Evolutionary conservation across 495 filamentous ascomycete genomes (phyloP).

Genomic region (Opeltia flavorubescens): DNA sequence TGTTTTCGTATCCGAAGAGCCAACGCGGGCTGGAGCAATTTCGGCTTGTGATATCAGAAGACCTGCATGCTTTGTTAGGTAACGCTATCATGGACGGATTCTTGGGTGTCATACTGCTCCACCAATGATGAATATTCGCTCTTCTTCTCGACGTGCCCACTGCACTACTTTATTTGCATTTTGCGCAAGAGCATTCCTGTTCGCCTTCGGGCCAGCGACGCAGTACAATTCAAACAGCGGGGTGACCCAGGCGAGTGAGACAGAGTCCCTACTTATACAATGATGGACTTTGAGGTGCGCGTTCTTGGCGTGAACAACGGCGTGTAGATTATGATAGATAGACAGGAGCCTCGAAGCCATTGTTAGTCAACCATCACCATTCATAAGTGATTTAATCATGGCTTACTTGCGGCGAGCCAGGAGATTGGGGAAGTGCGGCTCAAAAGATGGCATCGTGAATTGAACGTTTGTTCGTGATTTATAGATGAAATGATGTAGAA

Average conservation of each 20-base stretch:
- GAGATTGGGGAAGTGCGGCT: constrained; percentile 51
- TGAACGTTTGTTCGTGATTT: constrained; percentile 89
- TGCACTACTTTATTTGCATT: constrained; percentile 74
- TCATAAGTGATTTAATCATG: background rate
- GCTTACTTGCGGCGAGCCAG: constrained; percentile 50
- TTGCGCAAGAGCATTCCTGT: constrained; percentile 65
- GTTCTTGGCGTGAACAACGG: constrained; percentile 68
- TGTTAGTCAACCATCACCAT: background rate
- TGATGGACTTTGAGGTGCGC: constrained; percentile 76
- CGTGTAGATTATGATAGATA: constrained; percentile 72
- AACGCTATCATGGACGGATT: background rate
- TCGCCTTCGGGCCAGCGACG: constrained; percentile 66
- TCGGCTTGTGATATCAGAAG: background rate
- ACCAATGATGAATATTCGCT: constrained; percentile 87
- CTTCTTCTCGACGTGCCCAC: constrained; percentile 84
- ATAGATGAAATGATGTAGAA: constrained; percentile 82
- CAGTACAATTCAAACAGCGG: constrained; percentile 88
- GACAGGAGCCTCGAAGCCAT: constrained; percentile 47
- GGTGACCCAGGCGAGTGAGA: constrained; percentile 79
- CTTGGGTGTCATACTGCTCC: constrained; percentile 50
- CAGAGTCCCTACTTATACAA: constrained; percentile 53
- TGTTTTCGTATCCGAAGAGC: too few species aligned
- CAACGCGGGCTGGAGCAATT: too few species aligned
- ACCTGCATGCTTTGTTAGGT: background rate
- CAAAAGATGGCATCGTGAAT: constrained; percentile 77